These are phyloP conservation scores for Pluteus cervinus DNA, from an alignment of 768 basidiomycete species.

Conservation along the genomic window DNA sequence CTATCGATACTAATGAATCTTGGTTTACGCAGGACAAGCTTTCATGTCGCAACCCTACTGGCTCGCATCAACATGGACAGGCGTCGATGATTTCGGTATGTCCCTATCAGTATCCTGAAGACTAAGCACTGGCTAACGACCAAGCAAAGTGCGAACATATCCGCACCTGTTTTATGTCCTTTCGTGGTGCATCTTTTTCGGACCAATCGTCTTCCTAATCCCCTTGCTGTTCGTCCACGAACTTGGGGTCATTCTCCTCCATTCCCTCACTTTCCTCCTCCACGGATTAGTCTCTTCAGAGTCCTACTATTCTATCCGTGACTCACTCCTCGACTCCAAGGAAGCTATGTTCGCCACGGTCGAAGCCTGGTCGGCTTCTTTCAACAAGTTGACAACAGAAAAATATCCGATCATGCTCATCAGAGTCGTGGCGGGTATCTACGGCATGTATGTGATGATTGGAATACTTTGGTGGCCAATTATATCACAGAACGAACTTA, in stretches of 20 bases:
- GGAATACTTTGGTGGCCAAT: conserved; percentile 19
- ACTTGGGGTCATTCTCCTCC: conserved; percentile 24
- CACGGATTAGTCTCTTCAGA: conserved; percentile 29
- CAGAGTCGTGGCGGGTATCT: conserved; percentile 21
- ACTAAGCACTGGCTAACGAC: background rate
- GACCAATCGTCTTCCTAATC: conserved; percentile 31
- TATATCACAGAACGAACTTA: no score
- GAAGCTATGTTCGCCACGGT: conserved; percentile 31
- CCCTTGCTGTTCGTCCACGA: conserved; percentile 30
- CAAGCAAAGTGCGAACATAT: conserved; percentile 16
- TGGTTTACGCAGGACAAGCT: background rate
- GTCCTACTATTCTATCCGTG: conserved; percentile 24
- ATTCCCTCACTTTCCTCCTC: conserved; percentile 25
- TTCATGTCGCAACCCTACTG: background rate
- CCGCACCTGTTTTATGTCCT: conserved; percentile 29
- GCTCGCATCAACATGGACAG: background rate
- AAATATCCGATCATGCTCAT: conserved; percentile 26
- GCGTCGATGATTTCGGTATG: background rate
- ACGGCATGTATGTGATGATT: conserved; percentile 25
- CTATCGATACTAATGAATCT: background rate
- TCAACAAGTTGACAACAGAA: conserved; percentile 33
- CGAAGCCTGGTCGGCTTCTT: conserved; percentile 26
- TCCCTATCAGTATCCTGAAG: background rate
- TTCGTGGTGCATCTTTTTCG: conserved; percentile 34
- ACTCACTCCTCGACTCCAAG: conserved; percentile 26